These are phyloP conservation scores for Pestalotiopsis sp. DNA, from an alignment of 2,329 filamentous ascomycete species.

Conservation along the genomic window DNA sequence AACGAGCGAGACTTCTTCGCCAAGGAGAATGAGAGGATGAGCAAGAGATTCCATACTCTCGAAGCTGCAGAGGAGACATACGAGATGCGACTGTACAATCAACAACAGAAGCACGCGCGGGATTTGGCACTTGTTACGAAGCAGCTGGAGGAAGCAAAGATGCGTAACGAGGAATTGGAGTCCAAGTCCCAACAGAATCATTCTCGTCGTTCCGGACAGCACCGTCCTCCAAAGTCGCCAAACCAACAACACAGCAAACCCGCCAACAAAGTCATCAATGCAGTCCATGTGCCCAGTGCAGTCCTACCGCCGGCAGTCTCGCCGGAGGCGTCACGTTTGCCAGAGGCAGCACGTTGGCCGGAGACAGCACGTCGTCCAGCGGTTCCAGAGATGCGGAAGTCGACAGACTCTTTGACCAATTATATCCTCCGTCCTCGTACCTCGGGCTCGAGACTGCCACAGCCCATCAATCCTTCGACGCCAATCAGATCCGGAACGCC, in stretches of 20 bases:
- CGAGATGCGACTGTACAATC: slow-evolving; percentile 39
- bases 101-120: slow-evolving; percentile 36
- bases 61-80: slow-evolving; percentile 44
- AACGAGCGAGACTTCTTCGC: slow-evolving; percentile 29
- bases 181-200: slow-evolving; percentile 29
- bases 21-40: slow-evolving; percentile 36
- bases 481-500: slow-evolving; percentile 41
- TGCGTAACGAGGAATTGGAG: slow-evolving; percentile 25
- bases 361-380: neutral
- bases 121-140: slow-evolving; percentile 35
- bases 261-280: neutral
- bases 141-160: slow-evolving; percentile 38
- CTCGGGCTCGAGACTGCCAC: slow-evolving; percentile 42
- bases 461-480: slow-evolving; percentile 36
- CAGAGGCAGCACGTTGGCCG: neutral
- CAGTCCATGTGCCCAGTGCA: neutral
- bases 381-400: slow-evolving; percentile 15
- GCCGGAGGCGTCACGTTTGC: slow-evolving; percentile 4
- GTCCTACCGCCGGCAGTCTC: neutral
- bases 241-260: neutral
- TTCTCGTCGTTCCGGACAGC: neutral
- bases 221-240: slow-evolving; percentile 10
- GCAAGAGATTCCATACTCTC: slow-evolving; percentile 37
- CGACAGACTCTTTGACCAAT: slow-evolving; percentile 19
- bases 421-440: slow-evolving; percentile 36